Conservation (phyloP, 2,329 filamentous ascomycete genomes). For the Aspergillus chevalieri region DNA sequence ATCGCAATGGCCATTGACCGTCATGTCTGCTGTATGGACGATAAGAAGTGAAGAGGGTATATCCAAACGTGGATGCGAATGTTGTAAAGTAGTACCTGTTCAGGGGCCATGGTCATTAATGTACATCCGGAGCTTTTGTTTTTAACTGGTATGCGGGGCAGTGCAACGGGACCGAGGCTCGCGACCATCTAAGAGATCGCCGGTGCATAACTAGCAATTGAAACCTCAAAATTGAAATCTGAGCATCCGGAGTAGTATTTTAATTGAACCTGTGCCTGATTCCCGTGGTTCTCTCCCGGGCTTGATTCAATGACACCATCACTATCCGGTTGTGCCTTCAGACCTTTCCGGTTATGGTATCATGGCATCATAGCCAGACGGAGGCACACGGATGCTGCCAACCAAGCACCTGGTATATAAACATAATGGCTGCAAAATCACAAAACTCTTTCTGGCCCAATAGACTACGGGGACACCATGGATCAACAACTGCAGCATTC, state of each 20-base stretch:
- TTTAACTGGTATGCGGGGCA: no score
- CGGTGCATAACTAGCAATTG: no score
- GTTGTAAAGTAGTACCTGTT: no score
- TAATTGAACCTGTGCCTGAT: no score
- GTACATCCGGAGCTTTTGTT: no score
- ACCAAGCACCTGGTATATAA: neutral
- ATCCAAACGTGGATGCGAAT: neutral
- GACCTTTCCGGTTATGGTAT: neutral
- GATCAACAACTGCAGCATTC: neutral
- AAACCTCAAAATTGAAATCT: no score
- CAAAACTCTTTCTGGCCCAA: neutral
- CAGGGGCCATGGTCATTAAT: no score
- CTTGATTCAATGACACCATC: constrained; percentile 5
- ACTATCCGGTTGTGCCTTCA: constrained; percentile 3
- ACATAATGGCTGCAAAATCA: neutral
- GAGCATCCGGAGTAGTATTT: no score
- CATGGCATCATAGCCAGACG: neutral
- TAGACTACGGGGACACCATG: neutral
- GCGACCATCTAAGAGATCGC: no score
- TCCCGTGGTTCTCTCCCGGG: no score
- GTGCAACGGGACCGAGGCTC: no score
- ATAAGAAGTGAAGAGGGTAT: neutral
- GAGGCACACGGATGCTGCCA: no score
- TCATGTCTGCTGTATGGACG: constrained; percentile 9
- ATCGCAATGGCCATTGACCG: constrained; percentile 33